Percentiles rank a stretch among this genome's conserved stretches.
Conservation (phyloP, 1,284 basidiomycete genomes). For the Marasmius sp. region DNA sequence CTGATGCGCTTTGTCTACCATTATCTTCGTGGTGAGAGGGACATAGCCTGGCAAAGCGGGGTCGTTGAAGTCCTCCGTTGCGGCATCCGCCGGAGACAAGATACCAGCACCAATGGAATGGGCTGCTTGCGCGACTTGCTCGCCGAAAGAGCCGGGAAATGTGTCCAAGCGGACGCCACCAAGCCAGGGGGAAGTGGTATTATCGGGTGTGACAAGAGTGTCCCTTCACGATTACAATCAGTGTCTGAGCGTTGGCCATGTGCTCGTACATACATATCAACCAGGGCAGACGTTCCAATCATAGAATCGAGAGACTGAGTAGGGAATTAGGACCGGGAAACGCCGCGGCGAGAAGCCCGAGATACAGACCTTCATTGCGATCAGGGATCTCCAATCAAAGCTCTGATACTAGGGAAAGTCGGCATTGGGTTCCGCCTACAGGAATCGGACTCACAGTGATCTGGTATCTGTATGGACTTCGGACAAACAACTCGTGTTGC, state of each 20-base stretch:
- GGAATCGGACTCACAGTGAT: slow-evolving; percentile 52
- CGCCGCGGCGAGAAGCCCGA: not conserved
- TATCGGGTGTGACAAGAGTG: slow-evolving; percentile 38
- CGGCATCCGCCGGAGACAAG: slow-evolving; percentile 61
- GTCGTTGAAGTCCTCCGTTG: slow-evolving; percentile 40
- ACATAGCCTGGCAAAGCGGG: slow-evolving; percentile 46
- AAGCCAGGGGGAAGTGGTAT: slow-evolving; percentile 56
- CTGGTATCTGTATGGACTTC: slow-evolving; percentile 53
- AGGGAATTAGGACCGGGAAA: slow-evolving; percentile 2
- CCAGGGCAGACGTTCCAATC: slow-evolving; percentile 60
- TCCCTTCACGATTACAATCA: slow-evolving; percentile 29
- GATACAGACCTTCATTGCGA: slow-evolving; percentile 59
- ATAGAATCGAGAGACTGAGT: slow-evolving; percentile 44
- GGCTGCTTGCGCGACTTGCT: slow-evolving; percentile 65
- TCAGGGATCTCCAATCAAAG: slow-evolving; percentile 74
- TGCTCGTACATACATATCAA: slow-evolving; percentile 48
- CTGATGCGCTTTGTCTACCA: slow-evolving; percentile 66
- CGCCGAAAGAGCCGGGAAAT: slow-evolving; percentile 57
- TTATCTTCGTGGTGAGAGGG: slow-evolving; percentile 63
- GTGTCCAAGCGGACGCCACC: slow-evolving; percentile 56
- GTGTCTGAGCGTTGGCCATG: not conserved
- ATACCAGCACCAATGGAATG: slow-evolving; percentile 64
- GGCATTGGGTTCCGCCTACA: not conserved
- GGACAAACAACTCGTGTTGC: slow-evolving; percentile 57
- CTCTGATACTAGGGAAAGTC: slow-evolving; percentile 58